Evolutionary conservation across 768 basidiomycete species (phyloP), one percentile per base, ranked within the genome.

Genomic region (Kockovaella imperatae): DNA sequence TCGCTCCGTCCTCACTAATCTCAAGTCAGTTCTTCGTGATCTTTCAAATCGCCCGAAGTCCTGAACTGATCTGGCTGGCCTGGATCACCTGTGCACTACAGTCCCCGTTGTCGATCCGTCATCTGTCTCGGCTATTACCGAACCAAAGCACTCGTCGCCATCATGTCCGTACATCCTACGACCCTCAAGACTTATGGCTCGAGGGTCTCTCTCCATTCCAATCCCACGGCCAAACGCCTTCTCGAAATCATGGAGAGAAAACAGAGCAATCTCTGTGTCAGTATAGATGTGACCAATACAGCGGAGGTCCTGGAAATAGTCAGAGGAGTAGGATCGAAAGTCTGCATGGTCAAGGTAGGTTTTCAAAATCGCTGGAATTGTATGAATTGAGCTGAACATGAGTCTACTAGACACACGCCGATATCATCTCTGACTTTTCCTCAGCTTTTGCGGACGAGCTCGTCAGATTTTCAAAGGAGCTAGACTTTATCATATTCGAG

Each of bases 401-500:
- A 30, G 35, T 25, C 18, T 47, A 54, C 75, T 47, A 97, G 95
- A 97, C 95, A 0, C 95, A 99, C 65, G 79, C 96, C 56, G 95
- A 99, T 71, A 85, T 99, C 57, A 77, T 99, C 48, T 84, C 89
- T 58, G 90, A 97, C 73, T 97, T 89, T 69, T 80, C 89, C 36
- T 70, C 74, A 8, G 77, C 77, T 5, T 72, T 96, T 38, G 79
- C 91, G 47, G 75, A 80, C 34, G 75, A 77, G 35, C 76, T 99
- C 34, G 77, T 80, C 51, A 75, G 76, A 29, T 79, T 97, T 5
- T 82, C 83, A 63, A 63, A 72, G 38, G 83, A 85, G 67, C 81
- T 95, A 54, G 87, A 95, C 63, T 99, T 97, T 74, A 71, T 93
- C 44, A 90, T 96, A 60, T 99, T 97, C 60, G 95, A 97, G 74